Evolutionary conservation across 257 asterid species (phyloP).

Genomic region (Fraxinus excelsior): DNA sequence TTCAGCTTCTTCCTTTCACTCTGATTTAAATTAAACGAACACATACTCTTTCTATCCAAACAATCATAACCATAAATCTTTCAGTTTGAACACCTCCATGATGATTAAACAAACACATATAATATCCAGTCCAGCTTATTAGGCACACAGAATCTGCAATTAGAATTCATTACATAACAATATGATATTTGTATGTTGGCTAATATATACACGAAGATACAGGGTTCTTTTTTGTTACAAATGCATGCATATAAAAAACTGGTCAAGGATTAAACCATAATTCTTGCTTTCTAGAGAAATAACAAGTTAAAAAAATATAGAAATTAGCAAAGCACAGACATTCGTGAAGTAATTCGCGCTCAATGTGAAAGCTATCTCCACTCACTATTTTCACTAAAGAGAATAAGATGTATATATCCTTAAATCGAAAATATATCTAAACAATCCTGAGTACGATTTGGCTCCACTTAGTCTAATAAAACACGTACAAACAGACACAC

Average conservation of each 20-base stretch:
- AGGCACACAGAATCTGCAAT: conserved; percentile 4
- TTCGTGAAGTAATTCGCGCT: background rate
- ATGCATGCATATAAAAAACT: conserved; percentile 5
- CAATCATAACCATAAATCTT: background rate
- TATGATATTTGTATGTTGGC: background rate
- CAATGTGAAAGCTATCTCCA: background rate
- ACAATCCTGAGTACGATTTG: background rate
- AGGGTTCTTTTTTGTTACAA: background rate
- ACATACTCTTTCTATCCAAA: background rate
- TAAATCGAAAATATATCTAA: background rate
- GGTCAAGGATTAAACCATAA: background rate
- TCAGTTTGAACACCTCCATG: background rate
- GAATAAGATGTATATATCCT: background rate
- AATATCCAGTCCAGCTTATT: conserved; percentile 1
- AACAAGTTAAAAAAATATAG: background rate
- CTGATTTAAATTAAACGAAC: no score
- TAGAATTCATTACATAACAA: conserved; percentile 6
- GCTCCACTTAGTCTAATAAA: background rate
- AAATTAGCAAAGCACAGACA: background rate
- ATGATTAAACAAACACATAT: background rate
- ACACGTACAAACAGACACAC: background rate
- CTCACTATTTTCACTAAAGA: background rate
- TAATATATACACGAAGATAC: background rate
- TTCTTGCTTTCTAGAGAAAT: background rate
- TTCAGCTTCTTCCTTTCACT: no score